Base-by-base conservation (phyloP, 306 rosid genomes). In the Corylus heterophylla region DNA sequence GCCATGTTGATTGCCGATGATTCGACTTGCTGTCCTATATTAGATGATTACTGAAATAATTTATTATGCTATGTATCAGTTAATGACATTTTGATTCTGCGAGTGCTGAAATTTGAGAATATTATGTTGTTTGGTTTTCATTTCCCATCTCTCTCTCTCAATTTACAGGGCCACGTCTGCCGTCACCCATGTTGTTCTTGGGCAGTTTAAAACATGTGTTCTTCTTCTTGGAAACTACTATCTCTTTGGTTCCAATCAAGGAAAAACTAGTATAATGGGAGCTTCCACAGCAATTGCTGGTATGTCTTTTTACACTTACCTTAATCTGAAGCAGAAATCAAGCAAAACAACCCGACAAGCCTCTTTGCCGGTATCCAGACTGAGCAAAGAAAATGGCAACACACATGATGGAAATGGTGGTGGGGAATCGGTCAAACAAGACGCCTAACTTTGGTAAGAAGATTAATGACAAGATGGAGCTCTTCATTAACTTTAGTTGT, bases 121-220 rank as follows among this genome's bases (percentile, higher is more conserved):
- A 9, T n/a, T 20, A 18, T 39, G 7, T 67, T 73, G 48, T 12
- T 76, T 52, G 84, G 55, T 74, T 78, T 70, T 73, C 37, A 67
- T 35, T 14, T 42, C 25, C 68, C 72, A 52, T n/a, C 39, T 54
- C 27, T 54, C 18, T 70, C 29, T 27, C 49, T 70, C 58, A 56
- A 80, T 76, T 85, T 74, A 48, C 97, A 95, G 98, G 62, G 98
- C 98, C 51, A 95, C 98, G 44, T 95, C 98, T 31, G 98, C 98
- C 1, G 83, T 91, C 13, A 89, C 97, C 25, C 98, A 95, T 12
- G 98, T 95, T 9, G 98, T 95, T 59, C 98, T 95, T 7, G 98
- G 98, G 61, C 98, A 95, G 86, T 95, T 95, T 44, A 95, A 95
- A 89, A 95, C 98, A 22, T 92, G 98, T n/a, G 87, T 93, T 74